Conservation (phyloP, 352 stramenopile genomes). For the Phytophthora capsici region DNA sequence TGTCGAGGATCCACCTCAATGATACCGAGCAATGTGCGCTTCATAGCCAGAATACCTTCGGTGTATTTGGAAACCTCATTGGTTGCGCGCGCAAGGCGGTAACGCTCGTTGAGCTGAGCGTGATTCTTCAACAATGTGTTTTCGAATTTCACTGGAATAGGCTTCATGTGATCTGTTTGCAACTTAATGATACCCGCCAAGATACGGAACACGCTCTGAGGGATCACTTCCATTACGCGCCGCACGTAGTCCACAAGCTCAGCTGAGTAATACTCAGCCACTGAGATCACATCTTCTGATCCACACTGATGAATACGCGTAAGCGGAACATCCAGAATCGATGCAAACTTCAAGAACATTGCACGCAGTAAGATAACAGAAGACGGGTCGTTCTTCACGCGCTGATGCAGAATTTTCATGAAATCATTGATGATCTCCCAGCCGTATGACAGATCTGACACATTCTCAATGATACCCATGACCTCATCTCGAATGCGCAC, state of each 20-base stretch:
- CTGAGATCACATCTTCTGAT: constrained; percentile 92
- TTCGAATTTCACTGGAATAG: constrained; percentile 93
- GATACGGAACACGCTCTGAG: constrained; percentile 94
- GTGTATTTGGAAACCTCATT: constrained; percentile 97
- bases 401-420: constrained; percentile 93
- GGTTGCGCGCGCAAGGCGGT: constrained; percentile 92
- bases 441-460: constrained; percentile 95
- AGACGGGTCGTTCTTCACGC: constrained; percentile 92
- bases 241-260: constrained; percentile 95
- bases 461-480: constrained; percentile 92
- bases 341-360: constrained; percentile 95
- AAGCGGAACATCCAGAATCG: constrained; percentile 94
- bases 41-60: constrained; percentile 95
- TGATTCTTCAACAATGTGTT: constrained; percentile 93
- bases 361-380: constrained; percentile 93
- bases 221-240: constrained; percentile 95
- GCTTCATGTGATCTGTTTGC: constrained; percentile 91
- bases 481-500: constrained; percentile 93
- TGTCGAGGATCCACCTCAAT: constrained; percentile 94
- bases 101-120: constrained; percentile 92
- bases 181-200: constrained; percentile 94
- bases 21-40: constrained; percentile 93
- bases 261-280: constrained; percentile 95
- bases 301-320: constrained; percentile 93
- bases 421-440: constrained; percentile 96